Percentiles rank a stretch among this genome's conserved stretches.
Evolutionary conservation across 139 green algal genomes (phyloP).

Genomic region (Haematococcus lacustris): DNA sequence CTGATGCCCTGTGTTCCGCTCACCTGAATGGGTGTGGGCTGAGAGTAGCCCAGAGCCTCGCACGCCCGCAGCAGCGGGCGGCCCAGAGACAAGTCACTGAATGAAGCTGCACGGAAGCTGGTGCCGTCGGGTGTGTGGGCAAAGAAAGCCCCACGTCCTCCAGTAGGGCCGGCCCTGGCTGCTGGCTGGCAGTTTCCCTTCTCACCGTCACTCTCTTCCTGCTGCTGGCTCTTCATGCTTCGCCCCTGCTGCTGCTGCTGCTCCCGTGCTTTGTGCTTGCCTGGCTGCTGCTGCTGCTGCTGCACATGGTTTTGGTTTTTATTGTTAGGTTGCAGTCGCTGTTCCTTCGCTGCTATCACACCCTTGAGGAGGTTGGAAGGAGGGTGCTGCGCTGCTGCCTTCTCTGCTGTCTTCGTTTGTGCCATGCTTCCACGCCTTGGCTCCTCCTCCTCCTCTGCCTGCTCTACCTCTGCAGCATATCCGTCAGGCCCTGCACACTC

Average conservation of each 20-base stretch:
- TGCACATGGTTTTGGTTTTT: constrained; percentile 9
- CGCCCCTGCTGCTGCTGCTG: not conserved
- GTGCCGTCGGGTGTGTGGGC: constrained; percentile 45
- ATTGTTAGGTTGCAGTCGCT: not conserved
- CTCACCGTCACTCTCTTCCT: not conserved
- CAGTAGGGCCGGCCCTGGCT: not conserved
- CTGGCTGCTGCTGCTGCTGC: not conserved
- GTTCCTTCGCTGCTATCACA: not conserved
- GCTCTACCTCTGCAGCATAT: constrained; percentile 17
- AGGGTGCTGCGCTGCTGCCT: no score
- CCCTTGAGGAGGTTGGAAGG: not conserved
- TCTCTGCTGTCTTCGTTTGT: constrained; percentile 1
- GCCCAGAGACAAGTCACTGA: constrained; percentile 60
- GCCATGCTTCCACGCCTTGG: not conserved
- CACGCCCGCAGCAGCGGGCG: constrained; percentile 78
- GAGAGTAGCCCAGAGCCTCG: constrained; percentile 77
- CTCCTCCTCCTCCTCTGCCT: constrained; percentile 13
- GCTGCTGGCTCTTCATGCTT: not conserved
- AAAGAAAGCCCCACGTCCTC: constrained; percentile 43
- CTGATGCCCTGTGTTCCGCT: no score
- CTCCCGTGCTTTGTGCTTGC: not conserved
- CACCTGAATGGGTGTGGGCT: constrained; percentile 92
- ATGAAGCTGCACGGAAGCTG: constrained; percentile 57
- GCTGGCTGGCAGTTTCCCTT: not conserved
- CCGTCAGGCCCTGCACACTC: constrained; percentile 16